A percentile compares a stretch with the other conserved stretches of the same genome.
These are phyloP conservation scores for Pyricularia pennisetigena DNA, from an alignment of 2,329 filamentous ascomycete species.

Conservation along the genomic window DNA sequence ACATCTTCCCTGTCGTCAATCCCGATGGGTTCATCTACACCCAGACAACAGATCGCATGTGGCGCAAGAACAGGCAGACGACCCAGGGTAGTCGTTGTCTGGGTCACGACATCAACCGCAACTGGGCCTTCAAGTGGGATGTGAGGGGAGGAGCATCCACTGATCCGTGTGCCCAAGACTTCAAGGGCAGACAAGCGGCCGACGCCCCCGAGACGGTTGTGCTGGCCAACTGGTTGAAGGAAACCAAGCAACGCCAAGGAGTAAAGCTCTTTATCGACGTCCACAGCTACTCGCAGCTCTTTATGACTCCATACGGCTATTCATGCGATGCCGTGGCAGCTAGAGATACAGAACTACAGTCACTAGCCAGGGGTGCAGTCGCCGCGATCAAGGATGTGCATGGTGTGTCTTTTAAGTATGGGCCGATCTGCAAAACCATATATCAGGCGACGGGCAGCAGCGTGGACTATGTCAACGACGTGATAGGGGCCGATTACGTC, in stretches of 20 bases:
- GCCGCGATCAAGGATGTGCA: conserved; percentile 37
- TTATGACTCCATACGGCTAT: conserved; percentile 55
- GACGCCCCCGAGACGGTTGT: conserved; percentile 40
- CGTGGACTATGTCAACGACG: conserved; percentile 34
- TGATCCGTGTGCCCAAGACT: conserved; percentile 32
- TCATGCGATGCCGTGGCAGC: conserved; percentile 36
- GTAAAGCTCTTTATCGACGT: conserved; percentile 55
- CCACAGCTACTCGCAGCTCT: conserved; percentile 53
- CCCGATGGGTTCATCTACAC: conserved; percentile 52
- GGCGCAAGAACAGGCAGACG: conserved; percentile 50
- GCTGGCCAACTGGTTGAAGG: conserved; percentile 27
- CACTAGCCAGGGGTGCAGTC: conserved; percentile 35
- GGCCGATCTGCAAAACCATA: conserved; percentile 50
- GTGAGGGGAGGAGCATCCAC: conserved; percentile 31
- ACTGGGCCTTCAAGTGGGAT: conserved; percentile 33
- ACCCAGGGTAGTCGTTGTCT: conserved; percentile 36
- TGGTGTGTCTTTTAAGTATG: conserved; percentile 28
- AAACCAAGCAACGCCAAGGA: conserved; percentile 28
- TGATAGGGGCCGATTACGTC: conserved; percentile 28
- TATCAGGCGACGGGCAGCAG: conserved; percentile 42
- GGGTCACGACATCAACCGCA: conserved; percentile 47
- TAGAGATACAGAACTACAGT: conserved; percentile 36
- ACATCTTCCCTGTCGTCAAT: conserved; percentile 53
- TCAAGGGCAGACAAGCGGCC: conserved; percentile 24
- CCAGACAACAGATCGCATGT: conserved; percentile 45